These are phyloP conservation scores for Lecanicillium sp. DNA, from an alignment of 2,329 filamentous ascomycete species.

Conservation along the genomic window DNA sequence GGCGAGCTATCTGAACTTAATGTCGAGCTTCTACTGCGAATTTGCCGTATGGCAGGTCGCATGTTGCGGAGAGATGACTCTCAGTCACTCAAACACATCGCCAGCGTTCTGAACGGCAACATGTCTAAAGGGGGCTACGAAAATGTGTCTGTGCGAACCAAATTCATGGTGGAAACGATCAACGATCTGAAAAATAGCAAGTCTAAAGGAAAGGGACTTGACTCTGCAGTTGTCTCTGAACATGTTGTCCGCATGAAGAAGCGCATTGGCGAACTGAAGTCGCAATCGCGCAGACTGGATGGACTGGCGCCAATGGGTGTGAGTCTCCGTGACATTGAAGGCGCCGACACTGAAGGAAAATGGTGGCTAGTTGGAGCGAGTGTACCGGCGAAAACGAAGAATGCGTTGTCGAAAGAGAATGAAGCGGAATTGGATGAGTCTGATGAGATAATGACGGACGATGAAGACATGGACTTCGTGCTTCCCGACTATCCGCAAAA, in stretches of 20 bases:
- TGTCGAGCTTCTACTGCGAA: slow-evolving; percentile 78
- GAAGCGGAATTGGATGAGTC: slow-evolving; percentile 24
- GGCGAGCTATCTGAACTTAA: slow-evolving; percentile 73
- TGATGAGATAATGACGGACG: slow-evolving; percentile 28
- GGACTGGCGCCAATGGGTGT: slow-evolving; percentile 77
- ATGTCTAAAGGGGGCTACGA: slow-evolving; percentile 61
- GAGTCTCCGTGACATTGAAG: slow-evolving; percentile 72
- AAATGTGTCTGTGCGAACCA: slow-evolving; percentile 78
- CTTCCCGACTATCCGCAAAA: slow-evolving; percentile 64
- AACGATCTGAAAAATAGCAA: slow-evolving; percentile 93
- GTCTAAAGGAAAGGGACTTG: slow-evolving; percentile 66
- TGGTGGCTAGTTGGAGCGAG: slow-evolving; percentile 99
- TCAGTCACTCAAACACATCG: slow-evolving; percentile 80
- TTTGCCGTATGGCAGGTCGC: slow-evolving; percentile 75
- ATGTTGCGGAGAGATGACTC: slow-evolving; percentile 86
- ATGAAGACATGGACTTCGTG: slow-evolving; percentile 42
- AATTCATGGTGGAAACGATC: slow-evolving; percentile 97
- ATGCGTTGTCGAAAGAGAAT: slow-evolving; percentile 15
- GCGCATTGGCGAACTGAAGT: slow-evolving; percentile 70
- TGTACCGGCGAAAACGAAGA: slow-evolving; percentile 49
- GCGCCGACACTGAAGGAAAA: slow-evolving; percentile 82
- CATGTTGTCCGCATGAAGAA: slow-evolving; percentile 88
- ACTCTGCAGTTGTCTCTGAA: slow-evolving; percentile 68
- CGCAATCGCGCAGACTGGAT: slow-evolving; percentile 51
- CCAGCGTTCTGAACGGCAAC: slow-evolving; percentile 68